Percentiles rank a stretch among this genome's conserved stretches.
Evolutionary conservation across 306 rosid genomes (phyloP).

Genomic region (Begonia peltatifolia): DNA sequence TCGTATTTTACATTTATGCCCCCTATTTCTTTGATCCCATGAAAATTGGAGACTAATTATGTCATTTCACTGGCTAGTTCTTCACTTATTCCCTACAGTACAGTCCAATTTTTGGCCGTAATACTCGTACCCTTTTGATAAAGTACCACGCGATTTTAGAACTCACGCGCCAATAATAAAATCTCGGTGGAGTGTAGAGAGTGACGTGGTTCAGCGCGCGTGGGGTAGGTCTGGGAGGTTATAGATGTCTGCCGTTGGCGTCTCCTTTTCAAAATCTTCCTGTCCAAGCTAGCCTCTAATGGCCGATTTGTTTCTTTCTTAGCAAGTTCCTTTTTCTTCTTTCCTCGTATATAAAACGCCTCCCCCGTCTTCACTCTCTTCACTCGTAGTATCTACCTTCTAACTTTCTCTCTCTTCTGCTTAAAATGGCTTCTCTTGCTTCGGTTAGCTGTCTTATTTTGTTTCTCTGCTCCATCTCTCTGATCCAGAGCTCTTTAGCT

Average conservation of each 20-base stretch:
- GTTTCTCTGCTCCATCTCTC: constrained; percentile 12
- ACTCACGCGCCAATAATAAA: too few species aligned
- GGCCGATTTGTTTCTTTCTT: background rate
- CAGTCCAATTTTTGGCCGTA: background rate
- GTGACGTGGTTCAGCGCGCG: too few species aligned
- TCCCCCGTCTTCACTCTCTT: background rate
- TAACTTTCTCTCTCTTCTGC: too few species aligned
- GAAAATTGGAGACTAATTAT: background rate
- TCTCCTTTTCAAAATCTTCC: background rate
- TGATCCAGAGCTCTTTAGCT: constrained; percentile 32
- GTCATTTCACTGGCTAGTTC: background rate
- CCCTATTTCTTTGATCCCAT: background rate
- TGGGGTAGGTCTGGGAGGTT: background rate
- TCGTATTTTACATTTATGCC: background rate
- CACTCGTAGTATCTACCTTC: background rate
- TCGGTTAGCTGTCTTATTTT: background rate
- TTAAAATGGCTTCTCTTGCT: background rate
- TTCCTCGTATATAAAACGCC: background rate
- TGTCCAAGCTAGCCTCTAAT: background rate
- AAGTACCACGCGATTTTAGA: background rate
- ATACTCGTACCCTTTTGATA: background rate
- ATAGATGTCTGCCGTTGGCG: background rate
- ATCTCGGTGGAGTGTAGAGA: too few species aligned
- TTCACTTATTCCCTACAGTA: background rate
- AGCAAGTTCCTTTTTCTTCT: background rate